Evolutionary conservation across 768 basidiomycete genomes (phyloP).

Genomic region (Ramaria sp.): DNA sequence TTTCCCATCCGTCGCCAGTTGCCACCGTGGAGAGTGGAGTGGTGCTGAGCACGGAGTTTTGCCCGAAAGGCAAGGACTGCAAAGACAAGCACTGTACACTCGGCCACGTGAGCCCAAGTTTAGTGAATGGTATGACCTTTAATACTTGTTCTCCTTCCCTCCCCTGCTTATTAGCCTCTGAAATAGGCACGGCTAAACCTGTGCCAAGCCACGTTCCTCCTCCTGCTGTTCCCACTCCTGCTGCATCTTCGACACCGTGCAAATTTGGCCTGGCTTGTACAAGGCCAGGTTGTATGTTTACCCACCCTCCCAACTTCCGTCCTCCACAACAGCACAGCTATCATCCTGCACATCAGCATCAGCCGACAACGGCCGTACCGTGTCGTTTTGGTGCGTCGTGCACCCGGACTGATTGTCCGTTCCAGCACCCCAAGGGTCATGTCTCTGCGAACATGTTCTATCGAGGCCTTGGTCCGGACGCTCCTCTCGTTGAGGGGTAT

Average conservation of each 20-base stretch:
- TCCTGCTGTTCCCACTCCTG: slow-evolving; percentile 13
- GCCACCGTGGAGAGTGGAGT: slow-evolving; percentile 92
- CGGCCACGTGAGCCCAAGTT: slow-evolving; percentile 83
- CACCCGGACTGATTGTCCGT: slow-evolving; percentile 79
- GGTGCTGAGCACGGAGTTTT: slow-evolving; percentile 88
- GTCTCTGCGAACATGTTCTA: slow-evolving; percentile 74
- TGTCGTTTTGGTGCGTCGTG: slow-evolving; percentile 84
- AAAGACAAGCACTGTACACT: slow-evolving; percentile 91
- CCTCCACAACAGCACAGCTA: slow-evolving; percentile 14
- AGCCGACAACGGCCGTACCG: neutral
- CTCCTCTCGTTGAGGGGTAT: slow-evolving; percentile 44
- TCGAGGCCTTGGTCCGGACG: slow-evolving; percentile 52
- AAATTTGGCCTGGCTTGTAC: slow-evolving; percentile 66
- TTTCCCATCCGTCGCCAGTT: slow-evolving; percentile 93
- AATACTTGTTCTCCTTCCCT: slow-evolving; percentile 7
- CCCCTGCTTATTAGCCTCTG: slow-evolving; percentile 11
- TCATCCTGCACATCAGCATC: neutral
- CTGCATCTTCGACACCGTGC: slow-evolving; percentile 31
- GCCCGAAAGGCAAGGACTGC: slow-evolving; percentile 81
- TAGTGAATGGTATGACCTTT: slow-evolving; percentile 41
- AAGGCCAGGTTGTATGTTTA: slow-evolving; percentile 53
- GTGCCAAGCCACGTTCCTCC: slow-evolving; percentile 23
- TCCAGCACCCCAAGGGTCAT: slow-evolving; percentile 83
- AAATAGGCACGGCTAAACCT: slow-evolving; percentile 10
- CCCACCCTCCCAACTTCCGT: slow-evolving; percentile 42